A percentile compares a stretch with the other conserved stretches of the same genome.
These are phyloP conservation scores for Fusarium transvaalense DNA, from an alignment of 2,329 filamentous ascomycete species.

Conservation along the genomic window DNA sequence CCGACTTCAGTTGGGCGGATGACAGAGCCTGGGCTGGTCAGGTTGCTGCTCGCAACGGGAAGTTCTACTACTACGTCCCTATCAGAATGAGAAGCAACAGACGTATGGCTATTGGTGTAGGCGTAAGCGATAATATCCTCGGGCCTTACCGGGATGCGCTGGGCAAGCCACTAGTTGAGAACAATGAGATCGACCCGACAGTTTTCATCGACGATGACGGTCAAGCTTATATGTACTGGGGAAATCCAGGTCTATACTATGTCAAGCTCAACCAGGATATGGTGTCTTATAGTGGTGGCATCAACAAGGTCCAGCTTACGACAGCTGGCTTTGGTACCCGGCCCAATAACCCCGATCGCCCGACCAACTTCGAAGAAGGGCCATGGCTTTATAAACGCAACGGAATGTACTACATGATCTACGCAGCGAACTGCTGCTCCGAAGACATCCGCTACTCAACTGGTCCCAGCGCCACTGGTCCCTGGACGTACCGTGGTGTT, in stretches of 20 bases:
- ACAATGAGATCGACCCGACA: constrained; percentile 54
- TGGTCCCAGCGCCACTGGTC: constrained; percentile 8
- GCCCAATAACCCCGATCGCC: neutral
- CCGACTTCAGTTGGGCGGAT: constrained; percentile 53
- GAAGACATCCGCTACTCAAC: constrained; percentile 24
- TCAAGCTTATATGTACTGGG: constrained; percentile 55
- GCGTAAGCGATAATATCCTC: constrained; percentile 51
- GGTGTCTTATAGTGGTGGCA: constrained; percentile 37
- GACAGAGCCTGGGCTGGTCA: constrained; percentile 55
- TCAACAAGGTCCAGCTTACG: constrained; percentile 5
- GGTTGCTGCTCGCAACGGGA: constrained; percentile 51
- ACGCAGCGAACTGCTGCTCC: constrained; percentile 51
- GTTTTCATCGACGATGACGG: constrained; percentile 55
- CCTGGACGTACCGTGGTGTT: constrained; percentile 15
- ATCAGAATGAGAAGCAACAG: constrained; percentile 49
- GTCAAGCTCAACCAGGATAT: constrained; percentile 54
- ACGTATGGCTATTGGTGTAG: constrained; percentile 56
- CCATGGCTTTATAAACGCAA: constrained; percentile 55
- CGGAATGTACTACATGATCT: constrained; percentile 56
- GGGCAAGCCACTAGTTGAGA: constrained; percentile 53
- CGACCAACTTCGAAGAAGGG: constrained; percentile 55
- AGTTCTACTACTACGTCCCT: constrained; percentile 55
- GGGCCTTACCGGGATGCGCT: constrained; percentile 55
- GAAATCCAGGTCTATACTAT: constrained; percentile 53
- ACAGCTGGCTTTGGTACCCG: constrained; percentile 7